phyloP scores from a whole-genome alignment of 2,329 filamentous ascomycete genomes.

The Teratosphaeriaceae sp. region DNA sequence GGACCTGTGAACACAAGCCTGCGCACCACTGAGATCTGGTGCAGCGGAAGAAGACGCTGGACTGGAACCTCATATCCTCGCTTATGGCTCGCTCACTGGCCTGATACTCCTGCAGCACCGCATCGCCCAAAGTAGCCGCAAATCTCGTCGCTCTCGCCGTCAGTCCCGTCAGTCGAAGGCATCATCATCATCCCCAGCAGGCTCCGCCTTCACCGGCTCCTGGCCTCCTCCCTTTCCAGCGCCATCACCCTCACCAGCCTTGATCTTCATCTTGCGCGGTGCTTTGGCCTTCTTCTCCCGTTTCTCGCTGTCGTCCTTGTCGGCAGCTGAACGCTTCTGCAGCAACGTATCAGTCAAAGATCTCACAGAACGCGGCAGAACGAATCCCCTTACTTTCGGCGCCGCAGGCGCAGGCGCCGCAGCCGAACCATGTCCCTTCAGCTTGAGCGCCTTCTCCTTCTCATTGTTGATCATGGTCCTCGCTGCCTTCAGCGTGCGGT shows the following conservation, averaged over 20 bases:
- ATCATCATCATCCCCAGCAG: conserved; percentile 15
- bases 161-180: conserved; percentile 9
- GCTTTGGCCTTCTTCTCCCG: conserved; percentile 9
- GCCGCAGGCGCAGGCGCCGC: conserved; percentile 8
- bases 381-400: too few species aligned
- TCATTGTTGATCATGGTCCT: conserved; percentile 27
- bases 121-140: too few species aligned
- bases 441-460: conserved; percentile 19
- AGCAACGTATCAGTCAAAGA: background rate
- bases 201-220: conserved; percentile 9
- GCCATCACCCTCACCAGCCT: conserved; percentile 4
- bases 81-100: too few species aligned
- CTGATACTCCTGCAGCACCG: too few species aligned
- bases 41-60: too few species aligned
- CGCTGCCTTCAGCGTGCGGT: conserved; percentile 24
- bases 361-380: too few species aligned
- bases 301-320: conserved; percentile 12
- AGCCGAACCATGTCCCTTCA: conserved; percentile 9
- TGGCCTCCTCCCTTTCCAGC: background rate
- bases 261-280: conserved; percentile 3
- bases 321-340: conserved; percentile 19
- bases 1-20: too few species aligned
- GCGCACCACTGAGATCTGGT: too few species aligned
- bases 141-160: conserved; percentile 1
- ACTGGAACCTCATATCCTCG: too few species aligned